Evolutionary conservation across 2,329 filamentous ascomycete species (phyloP).

Genomic region (Calycina marina): DNA sequence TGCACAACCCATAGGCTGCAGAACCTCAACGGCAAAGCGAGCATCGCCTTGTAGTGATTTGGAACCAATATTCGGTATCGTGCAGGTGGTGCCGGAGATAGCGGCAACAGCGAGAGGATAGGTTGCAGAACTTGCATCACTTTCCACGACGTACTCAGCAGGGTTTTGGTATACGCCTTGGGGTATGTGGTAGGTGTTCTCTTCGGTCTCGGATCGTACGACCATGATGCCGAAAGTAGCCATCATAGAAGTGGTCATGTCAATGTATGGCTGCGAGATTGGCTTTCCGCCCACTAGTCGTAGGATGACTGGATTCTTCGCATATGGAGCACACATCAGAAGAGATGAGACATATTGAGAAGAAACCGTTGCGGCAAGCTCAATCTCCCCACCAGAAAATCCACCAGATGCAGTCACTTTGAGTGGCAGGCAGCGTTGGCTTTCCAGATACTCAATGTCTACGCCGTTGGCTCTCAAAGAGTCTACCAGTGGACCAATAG

Average conservation of each 20-base stretch:
- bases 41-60: slow-evolving; percentile 89
- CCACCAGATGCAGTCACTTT: slow-evolving; percentile 70
- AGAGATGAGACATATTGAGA: slow-evolving; percentile 99
- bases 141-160: slow-evolving; percentile 77
- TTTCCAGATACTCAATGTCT: slow-evolving; percentile 73
- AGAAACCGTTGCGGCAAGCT: slow-evolving; percentile 86
- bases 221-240: slow-evolving; percentile 75
- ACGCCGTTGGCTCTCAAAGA: slow-evolving; percentile 78
- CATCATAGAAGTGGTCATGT: slow-evolving; percentile 99
- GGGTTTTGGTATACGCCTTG: slow-evolving; percentile 74
- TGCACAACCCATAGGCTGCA: slow-evolving; percentile 83
- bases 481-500: slow-evolving; percentile 85
- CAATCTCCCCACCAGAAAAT: slow-evolving; percentile 74
- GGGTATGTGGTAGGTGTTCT: slow-evolving; percentile 89
- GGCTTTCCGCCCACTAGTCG: slow-evolving; percentile 90
- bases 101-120: slow-evolving; percentile 90
- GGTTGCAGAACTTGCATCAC: slow-evolving; percentile 93
- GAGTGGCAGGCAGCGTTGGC: slow-evolving; percentile 70
- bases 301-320: slow-evolving; percentile 82
- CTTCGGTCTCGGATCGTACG: slow-evolving; percentile 58
- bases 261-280: slow-evolving; percentile 92
- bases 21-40: slow-evolving; percentile 78
- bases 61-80: slow-evolving; percentile 89
- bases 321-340: slow-evolving; percentile 92
- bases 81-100: slow-evolving; percentile 90